These are phyloP conservation scores for Monosporascus cannonballus DNA, from an alignment of 2,329 filamentous ascomycete species.

Conservation along the genomic window DNA sequence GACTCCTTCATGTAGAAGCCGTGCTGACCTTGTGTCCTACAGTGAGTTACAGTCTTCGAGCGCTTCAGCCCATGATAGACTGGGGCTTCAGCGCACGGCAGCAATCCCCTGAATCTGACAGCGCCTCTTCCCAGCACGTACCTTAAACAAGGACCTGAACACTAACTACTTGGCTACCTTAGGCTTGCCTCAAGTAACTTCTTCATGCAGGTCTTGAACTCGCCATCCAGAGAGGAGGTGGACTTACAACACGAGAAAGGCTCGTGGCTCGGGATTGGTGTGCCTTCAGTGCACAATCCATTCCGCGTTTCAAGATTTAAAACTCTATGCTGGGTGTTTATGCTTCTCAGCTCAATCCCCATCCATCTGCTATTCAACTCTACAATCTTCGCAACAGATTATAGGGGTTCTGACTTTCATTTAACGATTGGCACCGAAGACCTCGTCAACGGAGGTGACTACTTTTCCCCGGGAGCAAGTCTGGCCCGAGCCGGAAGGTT, in stretches of 20 bases:
- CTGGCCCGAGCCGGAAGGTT: background rate
- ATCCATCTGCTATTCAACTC: slow-evolving; percentile 18
- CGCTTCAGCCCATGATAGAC: too few relatives aligned
- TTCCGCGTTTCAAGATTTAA: slow-evolving; percentile 14
- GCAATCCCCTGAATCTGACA: background rate
- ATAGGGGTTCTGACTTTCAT: slow-evolving; percentile 9
- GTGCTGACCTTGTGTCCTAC: background rate
- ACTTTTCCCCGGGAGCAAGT: slow-evolving; percentile 9
- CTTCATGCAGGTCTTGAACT: slow-evolving; percentile 42
- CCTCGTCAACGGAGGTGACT: slow-evolving; percentile 10
- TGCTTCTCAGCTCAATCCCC: slow-evolving; percentile 15
- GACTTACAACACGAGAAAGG: slow-evolving; percentile 36
- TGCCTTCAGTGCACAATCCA: slow-evolving; percentile 33
- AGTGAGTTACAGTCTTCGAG: slow-evolving; percentile 3
- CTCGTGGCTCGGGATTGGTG: slow-evolving; percentile 38
- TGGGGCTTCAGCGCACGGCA: too few relatives aligned
- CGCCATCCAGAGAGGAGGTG: slow-evolving; percentile 41
- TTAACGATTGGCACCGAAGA: slow-evolving; percentile 15
- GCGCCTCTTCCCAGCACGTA: background rate
- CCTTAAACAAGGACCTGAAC: background rate
- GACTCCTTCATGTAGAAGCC: background rate
- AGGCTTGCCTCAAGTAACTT: slow-evolving; percentile 39
- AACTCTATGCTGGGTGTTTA: slow-evolving; percentile 9
- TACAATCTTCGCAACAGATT: slow-evolving; percentile 8
- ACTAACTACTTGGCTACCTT: background rate